Percentiles rank a stretch among this genome's conserved stretches.
These are phyloP conservation scores for Phytophthora pistaciae DNA, from an alignment of 352 stramenopile species.

Conservation along the genomic window DNA sequence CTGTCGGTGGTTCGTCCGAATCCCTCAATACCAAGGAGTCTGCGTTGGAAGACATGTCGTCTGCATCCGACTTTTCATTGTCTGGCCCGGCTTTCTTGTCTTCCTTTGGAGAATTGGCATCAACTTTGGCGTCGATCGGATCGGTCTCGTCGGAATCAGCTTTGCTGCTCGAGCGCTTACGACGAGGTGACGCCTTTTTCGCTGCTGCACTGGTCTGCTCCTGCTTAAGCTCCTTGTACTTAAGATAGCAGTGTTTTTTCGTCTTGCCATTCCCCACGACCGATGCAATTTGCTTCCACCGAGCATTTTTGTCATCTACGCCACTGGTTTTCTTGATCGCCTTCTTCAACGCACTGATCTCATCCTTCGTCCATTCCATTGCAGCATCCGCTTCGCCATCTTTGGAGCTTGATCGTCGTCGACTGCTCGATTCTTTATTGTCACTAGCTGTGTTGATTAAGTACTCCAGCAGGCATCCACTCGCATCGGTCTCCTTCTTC, in stretches of 20 bases:
- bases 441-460: slow-evolving; percentile 44
- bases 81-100: slow-evolving; percentile 3
- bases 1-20: slow-evolving; percentile 1
- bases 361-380: slow-evolving; percentile 63
- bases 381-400: slow-evolving; percentile 30
- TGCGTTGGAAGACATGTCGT: slow-evolving; percentile 5
- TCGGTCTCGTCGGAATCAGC: background rate
- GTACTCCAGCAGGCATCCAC: slow-evolving; percentile 55
- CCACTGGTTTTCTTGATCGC: slow-evolving; percentile 75
- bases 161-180: slow-evolving; percentile 21
- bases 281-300: slow-evolving; percentile 75
- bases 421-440: slow-evolving; percentile 15
- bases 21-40: background rate
- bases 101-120: background rate
- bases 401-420: slow-evolving; percentile 14
- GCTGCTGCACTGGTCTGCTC: slow-evolving; percentile 50
- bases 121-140: background rate
- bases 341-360: slow-evolving; percentile 66
- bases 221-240: slow-evolving; percentile 87
- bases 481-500: slow-evolving; percentile 37
- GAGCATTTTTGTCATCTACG: slow-evolving; percentile 75
- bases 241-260: slow-evolving; percentile 88
- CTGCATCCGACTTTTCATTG: slow-evolving; percentile 9
- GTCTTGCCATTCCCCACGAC: slow-evolving; percentile 66
- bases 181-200: slow-evolving; percentile 39